Conservation (phyloP, 192 early-diverging fungal species). For the Backusella morwellensis region DNA sequence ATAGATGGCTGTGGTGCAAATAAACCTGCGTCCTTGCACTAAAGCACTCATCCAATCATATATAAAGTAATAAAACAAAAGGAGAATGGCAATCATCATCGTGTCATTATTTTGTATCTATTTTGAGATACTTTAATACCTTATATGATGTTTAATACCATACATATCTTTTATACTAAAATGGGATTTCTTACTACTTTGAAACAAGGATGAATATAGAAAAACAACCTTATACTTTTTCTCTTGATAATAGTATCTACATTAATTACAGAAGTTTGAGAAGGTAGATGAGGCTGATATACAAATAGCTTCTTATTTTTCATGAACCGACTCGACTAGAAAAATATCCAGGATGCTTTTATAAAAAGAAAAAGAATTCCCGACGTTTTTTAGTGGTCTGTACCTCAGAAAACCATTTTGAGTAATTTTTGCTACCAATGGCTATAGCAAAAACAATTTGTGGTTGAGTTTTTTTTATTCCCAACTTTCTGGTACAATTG, state of each 20-base stretch:
- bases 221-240: not conserved
- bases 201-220: not conserved
- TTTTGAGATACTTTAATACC: not conserved
- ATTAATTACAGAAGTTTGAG: not conserved
- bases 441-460: not conserved
- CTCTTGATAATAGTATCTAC: not conserved
- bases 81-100: not conserved
- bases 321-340: not conserved
- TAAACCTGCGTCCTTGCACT: not conserved
- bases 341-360: not conserved
- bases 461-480: not conserved
- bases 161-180: not conserved
- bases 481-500: no score
- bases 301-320: not conserved
- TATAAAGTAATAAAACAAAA: not conserved
- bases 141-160: not conserved
- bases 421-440: conserved; percentile 3
- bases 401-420: not conserved
- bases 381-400: not conserved
- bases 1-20: not conserved
- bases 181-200: not conserved
- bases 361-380: not conserved
- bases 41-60: not conserved
- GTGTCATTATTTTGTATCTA: not conserved
- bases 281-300: not conserved